phyloP scores from a whole-genome alignment of 2,329 filamentous ascomycete genomes.

The Penicillium sp. region DNA sequence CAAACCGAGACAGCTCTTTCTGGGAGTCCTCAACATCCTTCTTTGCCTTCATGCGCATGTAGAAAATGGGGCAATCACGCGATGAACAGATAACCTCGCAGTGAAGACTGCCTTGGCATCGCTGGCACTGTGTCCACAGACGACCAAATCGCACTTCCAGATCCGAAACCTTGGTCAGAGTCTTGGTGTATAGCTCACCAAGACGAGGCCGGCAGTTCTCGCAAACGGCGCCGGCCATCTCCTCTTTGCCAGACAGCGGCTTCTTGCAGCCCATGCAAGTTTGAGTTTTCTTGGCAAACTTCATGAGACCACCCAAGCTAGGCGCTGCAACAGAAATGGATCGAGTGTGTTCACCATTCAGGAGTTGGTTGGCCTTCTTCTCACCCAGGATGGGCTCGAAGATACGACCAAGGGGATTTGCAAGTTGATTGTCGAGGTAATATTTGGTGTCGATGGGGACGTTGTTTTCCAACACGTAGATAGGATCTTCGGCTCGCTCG shows the following conservation, averaged over 20 bases:
- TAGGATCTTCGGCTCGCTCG: slow-evolving; percentile 94
- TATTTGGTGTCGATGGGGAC: slow-evolving; percentile 97
- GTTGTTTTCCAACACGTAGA: slow-evolving; percentile 96
- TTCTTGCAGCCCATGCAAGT: slow-evolving; percentile 99
- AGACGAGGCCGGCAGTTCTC: slow-evolving; percentile 79
- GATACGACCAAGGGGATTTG: slow-evolving; percentile 90
- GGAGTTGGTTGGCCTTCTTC: slow-evolving; percentile 79
- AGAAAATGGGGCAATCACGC: slow-evolving; percentile 97
- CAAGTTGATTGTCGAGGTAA: slow-evolving; percentile 96
- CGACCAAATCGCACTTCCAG: slow-evolving; percentile 89
- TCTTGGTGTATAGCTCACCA: slow-evolving; percentile 91
- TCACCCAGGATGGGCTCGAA: slow-evolving; percentile 97
- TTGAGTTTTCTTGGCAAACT: slow-evolving; percentile 95
- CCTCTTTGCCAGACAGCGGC: slow-evolving; percentile 75
- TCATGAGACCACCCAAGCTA: slow-evolving; percentile 91
- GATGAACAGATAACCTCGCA: slow-evolving; percentile 97
- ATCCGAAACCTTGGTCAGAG: slow-evolving; percentile 82
- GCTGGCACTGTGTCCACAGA: slow-evolving; percentile 96
- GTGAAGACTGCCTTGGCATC: slow-evolving; percentile 96
- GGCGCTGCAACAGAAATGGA: slow-evolving; percentile 90
- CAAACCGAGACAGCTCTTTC: slow-evolving; percentile 86
- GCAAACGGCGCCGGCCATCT: slow-evolving; percentile 84
- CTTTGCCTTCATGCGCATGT: slow-evolving; percentile 99
- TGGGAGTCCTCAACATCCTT: slow-evolving; percentile 96
- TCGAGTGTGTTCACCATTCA: slow-evolving; percentile 93